These are phyloP conservation scores for Kalmanozyma brasiliensis DNA, from an alignment of 1,284 basidiomycete species.

Conservation along the genomic window DNA sequence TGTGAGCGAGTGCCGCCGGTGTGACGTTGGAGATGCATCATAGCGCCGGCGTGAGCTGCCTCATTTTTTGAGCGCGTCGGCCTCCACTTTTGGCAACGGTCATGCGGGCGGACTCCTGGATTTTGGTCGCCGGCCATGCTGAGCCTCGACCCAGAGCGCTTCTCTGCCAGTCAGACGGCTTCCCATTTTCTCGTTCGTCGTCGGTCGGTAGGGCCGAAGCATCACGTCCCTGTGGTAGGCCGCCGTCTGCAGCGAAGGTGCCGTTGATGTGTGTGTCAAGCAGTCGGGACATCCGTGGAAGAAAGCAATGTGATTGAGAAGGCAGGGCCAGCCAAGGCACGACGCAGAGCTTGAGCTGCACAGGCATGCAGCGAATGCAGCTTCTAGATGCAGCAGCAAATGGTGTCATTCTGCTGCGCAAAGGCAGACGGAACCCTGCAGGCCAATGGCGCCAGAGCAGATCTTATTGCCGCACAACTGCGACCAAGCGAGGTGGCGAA, in stretches of 20 bases:
- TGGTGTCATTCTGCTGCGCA: slow-evolving; percentile 12
- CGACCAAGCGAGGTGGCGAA: slow-evolving; percentile 6
- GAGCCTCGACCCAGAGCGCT: too few species aligned
- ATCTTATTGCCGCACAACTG: not conserved
- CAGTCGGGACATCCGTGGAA: too few species aligned
- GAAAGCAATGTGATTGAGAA: too few species aligned
- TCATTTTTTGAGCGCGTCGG: slow-evolving; percentile 6
- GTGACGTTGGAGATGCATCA: slow-evolving; percentile 12
- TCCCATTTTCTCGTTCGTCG: not conserved
- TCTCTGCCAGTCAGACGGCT: too few species aligned
- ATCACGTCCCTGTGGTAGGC: too few species aligned
- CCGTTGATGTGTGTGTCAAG: too few species aligned
- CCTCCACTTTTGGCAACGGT: slow-evolving; percentile 23
- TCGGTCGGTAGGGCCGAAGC: too few species aligned
- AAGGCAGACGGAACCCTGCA: slow-evolving; percentile 1
- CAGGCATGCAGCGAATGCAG: too few species aligned
- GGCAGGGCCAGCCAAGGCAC: too few species aligned
- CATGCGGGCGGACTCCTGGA: not conserved
- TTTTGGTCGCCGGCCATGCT: slow-evolving; percentile 2
- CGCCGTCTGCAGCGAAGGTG: too few species aligned
- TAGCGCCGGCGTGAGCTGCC: not conserved
- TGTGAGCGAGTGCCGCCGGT: not conserved
- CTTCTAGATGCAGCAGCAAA: slow-evolving; percentile 6
- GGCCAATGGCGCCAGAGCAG: not conserved
- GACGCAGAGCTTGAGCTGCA: too few species aligned